Percentiles rank a stretch among this genome's conserved stretches.
Evolutionary conservation across 1,284 basidiomycete species (phyloP).

Genomic region (Phellinidium pouzarii): DNA sequence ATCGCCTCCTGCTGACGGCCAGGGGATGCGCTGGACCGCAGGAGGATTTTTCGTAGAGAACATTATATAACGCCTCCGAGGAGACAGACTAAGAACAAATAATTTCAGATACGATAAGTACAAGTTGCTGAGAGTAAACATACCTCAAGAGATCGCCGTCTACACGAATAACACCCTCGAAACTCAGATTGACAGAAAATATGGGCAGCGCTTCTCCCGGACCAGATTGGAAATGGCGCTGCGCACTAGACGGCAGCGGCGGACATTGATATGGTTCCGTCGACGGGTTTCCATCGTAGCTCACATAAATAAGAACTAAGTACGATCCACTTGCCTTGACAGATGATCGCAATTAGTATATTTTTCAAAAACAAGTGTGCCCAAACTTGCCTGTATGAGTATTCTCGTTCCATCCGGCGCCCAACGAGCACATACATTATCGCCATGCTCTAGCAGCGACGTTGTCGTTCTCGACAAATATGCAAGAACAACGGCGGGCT

Average conservation of each 20-base stretch:
- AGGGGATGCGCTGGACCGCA: conserved; percentile 72
- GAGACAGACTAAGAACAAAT: conserved; percentile 51
- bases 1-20: conserved; percentile 54
- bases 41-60: conserved; percentile 69
- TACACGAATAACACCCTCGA: conserved; percentile 78
- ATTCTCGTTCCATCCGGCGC: conserved; percentile 72
- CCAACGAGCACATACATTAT: conserved; percentile 71
- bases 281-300: conserved; percentile 47
- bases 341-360: no score
- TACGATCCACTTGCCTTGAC: conserved; percentile 69
- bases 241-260: conserved; percentile 45
- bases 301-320: conserved; percentile 68
- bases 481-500: conserved; percentile 79
- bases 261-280: conserved; percentile 46
- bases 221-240: conserved; percentile 65
- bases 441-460: conserved; percentile 76
- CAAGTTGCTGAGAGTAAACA: conserved; percentile 27
- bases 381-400: conserved; percentile 61
- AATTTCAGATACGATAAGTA: conserved; percentile 19
- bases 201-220: conserved; percentile 71
- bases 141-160: conserved; percentile 71
- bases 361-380: conserved; percentile 7
- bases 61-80: conserved; percentile 56
- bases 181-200: conserved; percentile 55
- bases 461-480: conserved; percentile 67